Evolutionary conservation across 805 yeast species (phyloP), one percentile per base, ranked within the genome.

Genomic region (Wickerhamiella hasegawae): DNA sequence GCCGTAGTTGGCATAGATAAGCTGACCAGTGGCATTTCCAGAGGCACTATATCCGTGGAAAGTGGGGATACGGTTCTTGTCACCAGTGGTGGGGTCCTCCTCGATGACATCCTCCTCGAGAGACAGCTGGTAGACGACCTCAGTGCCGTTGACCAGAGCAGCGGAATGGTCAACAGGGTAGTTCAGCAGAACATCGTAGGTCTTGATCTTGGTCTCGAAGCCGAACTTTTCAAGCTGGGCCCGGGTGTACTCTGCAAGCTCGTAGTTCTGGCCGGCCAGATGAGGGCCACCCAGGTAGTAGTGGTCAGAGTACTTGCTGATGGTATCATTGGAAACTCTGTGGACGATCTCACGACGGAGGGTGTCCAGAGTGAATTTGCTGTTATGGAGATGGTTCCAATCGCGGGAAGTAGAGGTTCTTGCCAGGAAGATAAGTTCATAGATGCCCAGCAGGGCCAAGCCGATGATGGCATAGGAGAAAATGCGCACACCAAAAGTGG

Each of bases 21-120:
- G 69, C 41, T 68, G 58, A 1, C 73, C 78, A 4, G 83, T 76
- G 30, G 73, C 80, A 45, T 77, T 76, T 28, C 90, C 92, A 37
- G 68, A 65, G 8, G 80, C 84, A 4, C 81, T 72, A 47, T 76
- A 79, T 1, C 82, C 84, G 49, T 76, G 75, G 59, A 79, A 80
- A 0, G 83, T 73, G 11, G 84, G 85, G 18, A 76, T 65, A 24
- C 63, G 53, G 40, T 65, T 69, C 20, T 60, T 60, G n/a, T 52
- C 49, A 6, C 48, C 46, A 1, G 75, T 56, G 10, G 70, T 66
- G 11, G 67, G 63, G 48, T 73, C 79, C 27, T 68, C 69, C 32
- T 58, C 55, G 34, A 79, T 47, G 14, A 48, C 60, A 40, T 70
- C 75, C 49, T 70, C 76, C 30, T 57, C 61, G 28, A 71, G 57